These are phyloP conservation scores for Monosporozyma aerobia DNA, from an alignment of 805 yeast genomes.

Conservation along the genomic window DNA sequence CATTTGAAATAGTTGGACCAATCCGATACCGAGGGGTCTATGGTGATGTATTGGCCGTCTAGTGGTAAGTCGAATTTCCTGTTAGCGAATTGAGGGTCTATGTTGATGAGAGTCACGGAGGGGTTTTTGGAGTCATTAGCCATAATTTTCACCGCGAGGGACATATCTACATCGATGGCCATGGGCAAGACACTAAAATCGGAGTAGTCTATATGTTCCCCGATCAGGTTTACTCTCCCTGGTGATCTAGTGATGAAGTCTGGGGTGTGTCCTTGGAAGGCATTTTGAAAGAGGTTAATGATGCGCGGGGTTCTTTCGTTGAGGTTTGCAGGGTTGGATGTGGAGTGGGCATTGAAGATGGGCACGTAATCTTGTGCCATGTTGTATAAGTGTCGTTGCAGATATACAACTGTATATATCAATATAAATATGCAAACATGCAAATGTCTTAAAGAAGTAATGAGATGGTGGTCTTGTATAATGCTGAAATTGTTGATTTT, in stretches of 20 bases:
- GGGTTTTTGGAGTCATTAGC: conserved; percentile 11
- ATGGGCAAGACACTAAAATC: conserved; percentile 60
- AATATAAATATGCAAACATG: too few species aligned
- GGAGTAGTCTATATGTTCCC: conserved; percentile 67
- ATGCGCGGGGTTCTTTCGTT: conserved; percentile 6
- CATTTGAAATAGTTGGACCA: conserved; percentile 66
- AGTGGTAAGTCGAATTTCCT: conserved; percentile 33
- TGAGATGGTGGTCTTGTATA: too few species aligned
- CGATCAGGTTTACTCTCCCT: conserved; percentile 65
- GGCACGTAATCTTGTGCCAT: too few species aligned
- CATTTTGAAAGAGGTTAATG: conserved; percentile 7
- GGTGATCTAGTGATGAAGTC: conserved; percentile 56
- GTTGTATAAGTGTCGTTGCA: too few species aligned
- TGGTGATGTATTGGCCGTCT: conserved; percentile 34
- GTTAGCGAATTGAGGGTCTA: conserved; percentile 29
- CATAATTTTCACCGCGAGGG: conserved; percentile 39
- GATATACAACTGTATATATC: too few species aligned
- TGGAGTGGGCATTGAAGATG: conserved; percentile 3
- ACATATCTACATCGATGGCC: conserved; percentile 61
- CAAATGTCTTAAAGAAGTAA: too few species aligned
- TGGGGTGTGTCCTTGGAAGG: conserved; percentile 8
- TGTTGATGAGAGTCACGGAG: conserved; percentile 30
- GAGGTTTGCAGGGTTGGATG: conserved; percentile 6
- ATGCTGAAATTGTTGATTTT: too few species aligned
- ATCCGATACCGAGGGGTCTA: conserved; percentile 41